phyloP scores from a whole-genome alignment of 257 asterid species.

The Fraxinus anomala region DNA sequence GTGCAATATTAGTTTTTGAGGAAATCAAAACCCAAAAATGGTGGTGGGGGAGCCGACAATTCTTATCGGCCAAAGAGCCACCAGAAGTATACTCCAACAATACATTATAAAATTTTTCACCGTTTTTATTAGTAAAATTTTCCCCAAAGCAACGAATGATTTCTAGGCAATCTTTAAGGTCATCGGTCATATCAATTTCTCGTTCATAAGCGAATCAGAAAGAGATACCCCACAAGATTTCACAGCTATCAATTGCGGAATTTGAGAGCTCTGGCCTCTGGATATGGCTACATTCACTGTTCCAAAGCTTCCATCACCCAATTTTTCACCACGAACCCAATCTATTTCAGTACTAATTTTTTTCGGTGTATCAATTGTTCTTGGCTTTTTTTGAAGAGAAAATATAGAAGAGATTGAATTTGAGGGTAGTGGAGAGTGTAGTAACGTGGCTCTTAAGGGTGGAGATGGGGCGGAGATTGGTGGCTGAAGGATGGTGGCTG shows the following conservation, averaged over 20 bases:
- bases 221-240: conserved; percentile 3
- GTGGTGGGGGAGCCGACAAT: no score
- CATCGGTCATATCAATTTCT: conserved; percentile 22
- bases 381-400: background rate
- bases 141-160: conserved; percentile 25
- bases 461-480: no score
- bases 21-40: no score
- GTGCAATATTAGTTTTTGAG: no score
- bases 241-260: conserved; percentile 21
- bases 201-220: conserved; percentile 24
- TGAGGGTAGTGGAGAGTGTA: no score
- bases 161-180: conserved; percentile 17
- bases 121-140: conserved; percentile 11
- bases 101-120: conserved; percentile 21
- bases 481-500: no score
- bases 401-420: no score
- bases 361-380: background rate
- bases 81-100: conserved; percentile 25
- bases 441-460: no score
- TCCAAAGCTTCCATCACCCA: conserved; percentile 23
- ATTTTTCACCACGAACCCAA: conserved; percentile 22
- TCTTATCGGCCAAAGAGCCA: conserved; percentile 18
- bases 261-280: background rate
- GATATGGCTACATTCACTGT: conserved; percentile 20
- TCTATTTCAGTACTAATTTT: background rate